Evolutionary conservation across 768 basidiomycete species (phyloP), one percentile per base, ranked within the genome.

Genomic region (Leccinum truebloodii): DNA sequence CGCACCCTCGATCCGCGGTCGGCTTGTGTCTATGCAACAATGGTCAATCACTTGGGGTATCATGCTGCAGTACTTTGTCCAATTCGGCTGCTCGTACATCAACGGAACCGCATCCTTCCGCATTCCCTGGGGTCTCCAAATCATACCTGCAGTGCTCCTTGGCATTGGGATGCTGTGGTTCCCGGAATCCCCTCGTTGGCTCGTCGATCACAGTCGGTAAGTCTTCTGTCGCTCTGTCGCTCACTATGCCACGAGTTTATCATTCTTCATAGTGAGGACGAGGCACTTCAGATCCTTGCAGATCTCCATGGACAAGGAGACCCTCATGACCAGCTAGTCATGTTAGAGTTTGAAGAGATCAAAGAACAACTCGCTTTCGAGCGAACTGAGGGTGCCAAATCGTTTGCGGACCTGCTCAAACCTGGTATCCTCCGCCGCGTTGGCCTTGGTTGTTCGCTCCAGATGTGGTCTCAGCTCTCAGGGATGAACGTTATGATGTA

Each of bases 401-500:
- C 86, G 0, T 87, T 83, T 67, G 63, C 80, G 13, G 89, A 92
- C 71, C 76, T 92, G 20, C 63, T 91, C 59, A 87, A 84, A 65
- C 80, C 81, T 8, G 84, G 85, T 37, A 84, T 89, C 63, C 76
- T 87, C 54, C 84, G 89, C 56, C 87, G 90, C 67, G 88, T 91
- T 30, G 75, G 82, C 60, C 80, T 92, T 26, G 91, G 89, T 39
- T 79, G 80, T 61, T 79, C 80, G n/a, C 76, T 91, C 41, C 90
- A 93, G 72, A 88, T 88, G 83, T 92, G 89, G 90, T 85, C 84
- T 61, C 90, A 92, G 68, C 76, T 90, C 20, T 81, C 80, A 10
- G 87, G 88, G 37, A 89, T 91, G 86, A 90, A 91, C 70, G 83
- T 90, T 66, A 91, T 92, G 89, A 89, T 92, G 88, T 74, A 74